Base-by-base conservation (phyloP, 2,329 filamentous ascomycete genomes). In the Phoma sp. region DNA sequence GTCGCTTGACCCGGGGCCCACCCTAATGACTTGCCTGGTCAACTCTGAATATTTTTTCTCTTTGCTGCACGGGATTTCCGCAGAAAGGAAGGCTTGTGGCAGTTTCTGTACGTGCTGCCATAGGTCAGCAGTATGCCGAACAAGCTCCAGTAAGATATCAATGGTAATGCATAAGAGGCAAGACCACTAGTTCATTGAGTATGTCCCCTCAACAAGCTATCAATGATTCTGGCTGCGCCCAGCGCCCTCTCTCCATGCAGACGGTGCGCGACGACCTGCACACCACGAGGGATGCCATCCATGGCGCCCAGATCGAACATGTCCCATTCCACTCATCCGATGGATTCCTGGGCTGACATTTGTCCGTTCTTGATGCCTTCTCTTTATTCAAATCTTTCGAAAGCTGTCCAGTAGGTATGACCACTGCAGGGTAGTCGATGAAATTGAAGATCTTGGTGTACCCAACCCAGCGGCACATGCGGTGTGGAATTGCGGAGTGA, bases 361-460 rank as follows among this genome's bases (percentile, higher is more conserved):
- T 36, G 3, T 36, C 27, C 13, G 67, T 67, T 5, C 64, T 65
- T 50, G 68, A 72, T 0, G 72, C 63, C 11, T 70, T 62, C 2
- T 67, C 59, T 7, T 42, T 24, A 5, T 83, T 74, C 39, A 79
- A 70, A 4, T 75, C 67, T 38, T 75, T 72, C 1, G 73, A 71
- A 1, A 82, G 80, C 7, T 68, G 68, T 0, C 82, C 83, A 11
- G 79, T 80, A 0, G 86, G 85, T 11, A 88, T 71, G 0, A 82
- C 79, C 4, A 86, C 69, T 0, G 84, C 80, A 0, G 83, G 77
- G 60, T 88, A 88, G 63, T 89, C 86, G 0, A 88, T 73, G 8
- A 87, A 71, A 59, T 87, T 86, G 79, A 83, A 86, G 6, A 86
- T 76, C 62, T 85, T 85, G 1, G 84, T 86, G 60, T 87, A 86